Evolutionary conservation across 1,284 basidiomycete species (phyloP).

Genomic region (Macrocybe sp.): DNA sequence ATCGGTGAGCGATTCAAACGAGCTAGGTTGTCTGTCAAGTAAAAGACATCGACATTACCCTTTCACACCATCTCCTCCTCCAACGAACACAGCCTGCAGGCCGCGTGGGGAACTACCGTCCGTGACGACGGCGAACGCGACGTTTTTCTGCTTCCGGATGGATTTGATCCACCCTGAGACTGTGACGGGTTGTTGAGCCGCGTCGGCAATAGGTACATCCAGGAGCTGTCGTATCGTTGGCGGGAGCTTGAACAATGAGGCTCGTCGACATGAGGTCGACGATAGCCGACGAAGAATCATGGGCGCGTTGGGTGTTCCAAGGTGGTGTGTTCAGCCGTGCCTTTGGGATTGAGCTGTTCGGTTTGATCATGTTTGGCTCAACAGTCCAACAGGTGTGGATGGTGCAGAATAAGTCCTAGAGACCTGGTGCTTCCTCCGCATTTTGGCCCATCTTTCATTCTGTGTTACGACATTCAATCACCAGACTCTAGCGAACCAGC

Average conservation of each 20-base stretch:
- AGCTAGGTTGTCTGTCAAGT: no score
- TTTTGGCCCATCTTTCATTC: no score
- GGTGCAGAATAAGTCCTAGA: no score
- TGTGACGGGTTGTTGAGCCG: constrained; percentile 11
- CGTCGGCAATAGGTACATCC: neutral
- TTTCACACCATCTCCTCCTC: constrained; percentile 31
- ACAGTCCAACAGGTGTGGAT: no score
- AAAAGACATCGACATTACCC: constrained; percentile 20
- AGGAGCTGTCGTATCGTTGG: neutral
- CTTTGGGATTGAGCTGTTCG: no score
- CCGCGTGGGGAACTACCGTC: constrained; percentile 72
- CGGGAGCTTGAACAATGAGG: neutral
- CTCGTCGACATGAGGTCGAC: neutral
- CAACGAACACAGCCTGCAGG: constrained; percentile 74
- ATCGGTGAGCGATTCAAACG: no score
- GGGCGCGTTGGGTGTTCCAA: neutral
- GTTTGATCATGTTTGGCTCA: no score
- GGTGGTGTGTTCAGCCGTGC: no score
- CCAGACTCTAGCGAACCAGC: no score
- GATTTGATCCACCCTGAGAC: constrained; percentile 83
- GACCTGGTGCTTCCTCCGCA: no score
- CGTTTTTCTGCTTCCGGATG: constrained; percentile 79
- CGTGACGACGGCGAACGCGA: constrained; percentile 78
- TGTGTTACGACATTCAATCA: no score
- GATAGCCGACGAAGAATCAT: neutral